phyloP scores from a whole-genome alignment of 148 eudicot species.

The Amaranthus palmeri region DNA sequence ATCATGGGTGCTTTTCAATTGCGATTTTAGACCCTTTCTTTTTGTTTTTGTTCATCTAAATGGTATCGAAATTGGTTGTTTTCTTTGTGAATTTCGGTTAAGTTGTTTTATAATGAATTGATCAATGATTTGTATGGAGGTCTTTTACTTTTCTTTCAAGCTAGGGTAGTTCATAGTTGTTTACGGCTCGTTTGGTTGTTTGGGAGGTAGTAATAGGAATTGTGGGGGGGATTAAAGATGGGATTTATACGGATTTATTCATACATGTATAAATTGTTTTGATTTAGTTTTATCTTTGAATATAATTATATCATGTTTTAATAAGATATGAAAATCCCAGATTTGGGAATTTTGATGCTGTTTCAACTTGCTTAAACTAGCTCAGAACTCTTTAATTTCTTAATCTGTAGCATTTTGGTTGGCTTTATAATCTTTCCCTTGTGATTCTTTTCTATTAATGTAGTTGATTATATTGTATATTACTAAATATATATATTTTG shows the following conservation, averaged over 20 bases:
- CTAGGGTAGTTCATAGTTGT: too few species aligned
- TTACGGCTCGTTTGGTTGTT: too few species aligned
- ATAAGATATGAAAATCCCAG: not conserved
- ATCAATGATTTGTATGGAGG: too few species aligned
- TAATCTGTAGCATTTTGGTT: not conserved
- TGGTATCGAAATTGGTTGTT: not conserved
- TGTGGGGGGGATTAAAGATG: not conserved
- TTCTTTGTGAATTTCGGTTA: not conserved
- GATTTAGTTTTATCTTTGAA: not conserved
- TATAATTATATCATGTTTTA: not conserved
- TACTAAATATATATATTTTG: too few species aligned
- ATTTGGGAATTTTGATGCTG: not conserved
- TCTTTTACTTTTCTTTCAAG: too few species aligned
- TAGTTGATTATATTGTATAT: not conserved
- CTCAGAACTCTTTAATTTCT: not conserved
- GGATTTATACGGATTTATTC: not conserved
- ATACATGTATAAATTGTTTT: not conserved
- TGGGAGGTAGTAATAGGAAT: too few species aligned
- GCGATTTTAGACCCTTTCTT: slow-evolving; percentile 1
- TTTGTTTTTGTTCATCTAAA: not conserved
- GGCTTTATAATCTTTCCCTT: not conserved
- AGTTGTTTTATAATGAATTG: not conserved
- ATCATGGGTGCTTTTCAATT: slow-evolving; percentile 1
- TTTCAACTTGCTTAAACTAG: not conserved
- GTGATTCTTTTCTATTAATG: not conserved